A percentile compares a stretch with the other conserved stretches of the same genome.
Evolutionary conservation across 352 stramenopile species (phyloP).

Genomic region (Phytopythium boreale): DNA sequence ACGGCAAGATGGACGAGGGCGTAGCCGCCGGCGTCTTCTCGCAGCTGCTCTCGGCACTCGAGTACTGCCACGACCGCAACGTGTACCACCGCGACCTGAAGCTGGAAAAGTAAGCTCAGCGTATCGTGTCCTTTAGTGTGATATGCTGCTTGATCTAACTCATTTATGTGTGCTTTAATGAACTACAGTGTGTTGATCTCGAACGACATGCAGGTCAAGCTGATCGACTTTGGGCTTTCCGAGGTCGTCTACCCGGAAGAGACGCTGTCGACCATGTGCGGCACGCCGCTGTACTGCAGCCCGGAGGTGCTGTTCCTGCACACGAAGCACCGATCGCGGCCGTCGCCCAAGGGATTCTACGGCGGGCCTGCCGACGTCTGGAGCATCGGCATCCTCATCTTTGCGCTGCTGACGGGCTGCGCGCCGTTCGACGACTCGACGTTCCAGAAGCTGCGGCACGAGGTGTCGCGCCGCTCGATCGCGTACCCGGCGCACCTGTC

Average conservation of each 20-base stretch:
- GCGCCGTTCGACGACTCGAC: conserved; percentile 79
- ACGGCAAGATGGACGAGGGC: conserved; percentile 72
- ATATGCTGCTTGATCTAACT: neutral
- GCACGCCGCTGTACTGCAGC: conserved; percentile 80
- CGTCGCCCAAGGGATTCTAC: conserved; percentile 34
- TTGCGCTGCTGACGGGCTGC: conserved; percentile 78
- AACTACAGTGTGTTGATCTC: conserved; percentile 87
- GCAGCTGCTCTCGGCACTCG: conserved; percentile 91
- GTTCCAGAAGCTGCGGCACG: conserved; percentile 55
- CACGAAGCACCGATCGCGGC: conserved; percentile 16
- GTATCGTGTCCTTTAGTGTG: neutral
- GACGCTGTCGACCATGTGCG: conserved; percentile 67
- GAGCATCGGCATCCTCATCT: conserved; percentile 78
- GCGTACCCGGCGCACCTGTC: conserved; percentile 64
- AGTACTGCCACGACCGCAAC: conserved; percentile 88
- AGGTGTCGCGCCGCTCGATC: conserved; percentile 69
- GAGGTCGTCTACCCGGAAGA: conserved; percentile 72
- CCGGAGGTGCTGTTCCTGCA: conserved; percentile 76
- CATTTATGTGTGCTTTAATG: conserved; percentile 2
- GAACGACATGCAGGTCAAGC: conserved; percentile 90
- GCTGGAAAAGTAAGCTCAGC: conserved; percentile 86
- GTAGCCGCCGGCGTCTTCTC: conserved; percentile 49
- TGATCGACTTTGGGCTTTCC: conserved; percentile 96
- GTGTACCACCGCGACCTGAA: conserved; percentile 96
- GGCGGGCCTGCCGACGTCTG: conserved; percentile 73